phyloP scores from a whole-genome alignment of 768 basidiomycete genomes.

The Favolaschia claudopus region DNA sequence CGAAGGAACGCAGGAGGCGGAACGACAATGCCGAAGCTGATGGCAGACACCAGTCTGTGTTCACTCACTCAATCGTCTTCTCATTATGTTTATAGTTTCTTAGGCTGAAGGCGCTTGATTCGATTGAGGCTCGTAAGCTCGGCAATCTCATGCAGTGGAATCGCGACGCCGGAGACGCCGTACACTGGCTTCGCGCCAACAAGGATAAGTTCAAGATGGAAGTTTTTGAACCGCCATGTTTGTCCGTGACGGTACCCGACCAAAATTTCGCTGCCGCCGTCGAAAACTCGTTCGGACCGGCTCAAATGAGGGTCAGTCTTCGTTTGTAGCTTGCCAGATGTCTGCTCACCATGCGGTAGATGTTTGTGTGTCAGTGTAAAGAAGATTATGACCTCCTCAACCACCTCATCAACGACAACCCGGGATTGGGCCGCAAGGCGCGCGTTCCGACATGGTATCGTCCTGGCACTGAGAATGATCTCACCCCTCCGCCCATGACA shows the following conservation, averaged over 20 bases:
- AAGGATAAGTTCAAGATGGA: slow-evolving; percentile 73
- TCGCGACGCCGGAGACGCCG: slow-evolving; percentile 64
- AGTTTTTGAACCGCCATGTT: slow-evolving; percentile 86
- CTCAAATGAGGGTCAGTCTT: slow-evolving; percentile 67
- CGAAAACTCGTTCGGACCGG: slow-evolving; percentile 70
- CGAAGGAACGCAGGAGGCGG: slow-evolving; percentile 17
- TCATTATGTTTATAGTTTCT: neutral
- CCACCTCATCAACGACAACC: slow-evolving; percentile 67
- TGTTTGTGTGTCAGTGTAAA: slow-evolving; percentile 83
- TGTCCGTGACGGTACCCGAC: slow-evolving; percentile 76
- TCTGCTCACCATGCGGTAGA: slow-evolving; percentile 52
- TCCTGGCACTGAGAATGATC: slow-evolving; percentile 42
- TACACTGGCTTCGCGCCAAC: slow-evolving; percentile 78
- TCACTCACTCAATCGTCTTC: neutral
- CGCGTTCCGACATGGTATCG: slow-evolving; percentile 77
- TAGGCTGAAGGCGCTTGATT: slow-evolving; percentile 64
- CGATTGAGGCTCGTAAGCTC: slow-evolving; percentile 66
- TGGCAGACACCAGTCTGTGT: slow-evolving; percentile 19
- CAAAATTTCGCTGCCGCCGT: slow-evolving; percentile 68
- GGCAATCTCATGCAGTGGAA: slow-evolving; percentile 61
- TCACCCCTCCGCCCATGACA: slow-evolving; percentile 62
- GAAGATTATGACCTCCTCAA: slow-evolving; percentile 84
- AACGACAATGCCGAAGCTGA: slow-evolving; percentile 22
- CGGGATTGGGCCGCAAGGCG: slow-evolving; percentile 56
- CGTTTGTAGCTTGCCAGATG: neutral